These are phyloP conservation scores for Tolypocladium inflatum DNA, from an alignment of 2,329 filamentous ascomycete genomes.

Conservation along the genomic window DNA sequence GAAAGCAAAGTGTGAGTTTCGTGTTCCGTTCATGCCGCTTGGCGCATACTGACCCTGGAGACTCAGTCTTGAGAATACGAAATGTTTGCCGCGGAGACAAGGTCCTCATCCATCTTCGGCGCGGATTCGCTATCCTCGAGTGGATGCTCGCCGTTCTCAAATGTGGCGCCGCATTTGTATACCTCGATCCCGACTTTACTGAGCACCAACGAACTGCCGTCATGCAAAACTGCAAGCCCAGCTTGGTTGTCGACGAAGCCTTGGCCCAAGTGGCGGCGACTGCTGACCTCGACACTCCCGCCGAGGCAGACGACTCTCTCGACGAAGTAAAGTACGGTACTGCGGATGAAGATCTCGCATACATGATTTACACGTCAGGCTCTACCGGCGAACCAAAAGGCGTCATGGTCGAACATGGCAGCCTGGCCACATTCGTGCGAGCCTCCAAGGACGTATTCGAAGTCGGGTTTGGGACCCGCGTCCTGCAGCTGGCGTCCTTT, in stretches of 20 bases:
- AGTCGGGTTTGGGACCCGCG: constrained; percentile 1
- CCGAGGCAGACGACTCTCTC: not conserved
- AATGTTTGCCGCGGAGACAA: not conserved
- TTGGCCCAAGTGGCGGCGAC: not conserved
- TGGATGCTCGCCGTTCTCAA: constrained; percentile 5
- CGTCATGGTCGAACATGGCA: constrained; percentile 5
- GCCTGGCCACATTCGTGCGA: not conserved
- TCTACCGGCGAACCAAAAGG: constrained; percentile 4
- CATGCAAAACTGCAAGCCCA: constrained; percentile 1
- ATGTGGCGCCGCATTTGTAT: constrained; percentile 3
- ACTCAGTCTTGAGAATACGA: not conserved
- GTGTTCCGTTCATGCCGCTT: not conserved
- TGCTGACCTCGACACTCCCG: not conserved
- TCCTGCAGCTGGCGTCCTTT: constrained; percentile 4
- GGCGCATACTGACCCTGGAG: not conserved
- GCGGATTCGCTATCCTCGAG: constrained; percentile 2
- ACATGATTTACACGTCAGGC: constrained; percentile 4
- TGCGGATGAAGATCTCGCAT: constrained; percentile 3
- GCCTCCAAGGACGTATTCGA: not conserved
- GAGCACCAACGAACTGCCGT: constrained; percentile 1
- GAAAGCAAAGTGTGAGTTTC: constrained; percentile 2
- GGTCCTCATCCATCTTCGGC: not conserved
- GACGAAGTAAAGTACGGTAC: constrained; percentile 1
- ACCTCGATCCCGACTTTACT: constrained; percentile 1
- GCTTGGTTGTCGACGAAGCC: not conserved